Percentiles rank a stretch among this genome's conserved stretches.
Conservation (phyloP, 2,329 filamentous ascomycete genomes). For the Pseudocercospora eumusae region DNA sequence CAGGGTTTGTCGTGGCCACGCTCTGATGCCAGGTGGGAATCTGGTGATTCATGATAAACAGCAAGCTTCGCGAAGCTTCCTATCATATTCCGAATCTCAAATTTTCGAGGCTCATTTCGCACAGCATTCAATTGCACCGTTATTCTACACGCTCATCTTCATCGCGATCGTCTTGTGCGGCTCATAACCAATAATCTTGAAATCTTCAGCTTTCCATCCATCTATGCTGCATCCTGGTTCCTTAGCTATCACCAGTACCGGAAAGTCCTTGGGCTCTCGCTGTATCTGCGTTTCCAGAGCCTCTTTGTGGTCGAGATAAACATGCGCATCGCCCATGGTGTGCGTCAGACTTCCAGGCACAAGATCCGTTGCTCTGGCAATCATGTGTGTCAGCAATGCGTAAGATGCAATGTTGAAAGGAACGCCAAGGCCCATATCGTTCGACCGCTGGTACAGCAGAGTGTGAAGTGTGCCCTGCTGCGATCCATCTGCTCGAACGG, state of each 20-base stretch:
- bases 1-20: background rate
- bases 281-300: slow-evolving; percentile 78
- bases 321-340: slow-evolving; percentile 97
- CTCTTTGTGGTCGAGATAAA: slow-evolving; percentile 90
- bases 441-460: slow-evolving; percentile 88
- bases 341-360: slow-evolving; percentile 86
- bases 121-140: background rate
- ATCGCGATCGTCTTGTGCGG: slow-evolving; percentile 91
- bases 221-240: slow-evolving; percentile 76
- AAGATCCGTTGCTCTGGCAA: slow-evolving; percentile 82
- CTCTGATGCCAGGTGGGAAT: background rate
- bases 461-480: slow-evolving; percentile 75
- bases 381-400: slow-evolving; percentile 90
- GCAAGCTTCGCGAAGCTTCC: background rate
- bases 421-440: slow-evolving; percentile 95
- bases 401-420: slow-evolving; percentile 98
- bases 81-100: background rate
- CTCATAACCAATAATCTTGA: slow-evolving; percentile 82
- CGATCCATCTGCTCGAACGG: slow-evolving; percentile 34
- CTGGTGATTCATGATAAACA: background rate
- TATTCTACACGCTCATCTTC: slow-evolving; percentile 86
- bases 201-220: slow-evolving; percentile 85
- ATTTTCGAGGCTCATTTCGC: background rate
- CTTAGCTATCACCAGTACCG: slow-evolving; percentile 70
- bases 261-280: slow-evolving; percentile 79